A percentile compares a stretch with the other conserved stretches of the same genome.
Conservation (phyloP, 371 early-diverging fungal species). For the Circinella umbellata region DNA sequence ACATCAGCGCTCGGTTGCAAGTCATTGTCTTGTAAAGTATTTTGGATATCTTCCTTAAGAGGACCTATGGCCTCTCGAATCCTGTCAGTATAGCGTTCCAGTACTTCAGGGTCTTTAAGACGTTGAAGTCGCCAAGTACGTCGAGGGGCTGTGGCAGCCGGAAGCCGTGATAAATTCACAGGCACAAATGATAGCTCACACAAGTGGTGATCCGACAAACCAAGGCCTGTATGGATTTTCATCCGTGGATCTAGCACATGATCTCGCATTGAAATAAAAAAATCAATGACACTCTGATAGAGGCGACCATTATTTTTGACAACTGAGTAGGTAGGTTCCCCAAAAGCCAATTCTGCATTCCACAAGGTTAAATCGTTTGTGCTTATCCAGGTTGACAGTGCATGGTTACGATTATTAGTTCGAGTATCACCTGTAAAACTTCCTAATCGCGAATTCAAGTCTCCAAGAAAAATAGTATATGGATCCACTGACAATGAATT, state of each 20-base stretch:
- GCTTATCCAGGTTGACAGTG: constrained; percentile 3
- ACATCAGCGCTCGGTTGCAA: not conserved
- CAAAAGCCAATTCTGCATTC: constrained; percentile 16
- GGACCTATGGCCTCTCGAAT: not conserved
- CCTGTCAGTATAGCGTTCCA: not conserved
- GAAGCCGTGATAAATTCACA: constrained; percentile 4
- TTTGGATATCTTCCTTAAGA: constrained; percentile 3
- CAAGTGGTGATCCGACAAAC: constrained; percentile 20
- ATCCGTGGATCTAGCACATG: not conserved
- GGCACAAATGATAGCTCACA: constrained; percentile 18
- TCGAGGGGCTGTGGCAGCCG: constrained; percentile 7
- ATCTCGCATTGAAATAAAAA: constrained; percentile 3
- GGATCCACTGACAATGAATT: too few relatives aligned
- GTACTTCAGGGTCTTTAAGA: constrained; percentile 7
- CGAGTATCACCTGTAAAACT: not conserved
- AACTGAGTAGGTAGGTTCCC: constrained; percentile 7
- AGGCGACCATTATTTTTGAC: not conserved
- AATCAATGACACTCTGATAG: constrained; percentile 17
- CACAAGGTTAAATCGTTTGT: constrained; percentile 13
- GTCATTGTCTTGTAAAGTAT: not conserved
- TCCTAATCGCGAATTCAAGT: constrained; percentile 10
- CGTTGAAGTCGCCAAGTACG: constrained; percentile 11
- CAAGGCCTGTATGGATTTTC: constrained; percentile 1
- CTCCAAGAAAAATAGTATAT: constrained; percentile 10
- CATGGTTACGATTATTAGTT: not conserved